Evolutionary conservation across 805 yeast species (phyloP).

Genomic region (Barnettozyma salicaria): DNA sequence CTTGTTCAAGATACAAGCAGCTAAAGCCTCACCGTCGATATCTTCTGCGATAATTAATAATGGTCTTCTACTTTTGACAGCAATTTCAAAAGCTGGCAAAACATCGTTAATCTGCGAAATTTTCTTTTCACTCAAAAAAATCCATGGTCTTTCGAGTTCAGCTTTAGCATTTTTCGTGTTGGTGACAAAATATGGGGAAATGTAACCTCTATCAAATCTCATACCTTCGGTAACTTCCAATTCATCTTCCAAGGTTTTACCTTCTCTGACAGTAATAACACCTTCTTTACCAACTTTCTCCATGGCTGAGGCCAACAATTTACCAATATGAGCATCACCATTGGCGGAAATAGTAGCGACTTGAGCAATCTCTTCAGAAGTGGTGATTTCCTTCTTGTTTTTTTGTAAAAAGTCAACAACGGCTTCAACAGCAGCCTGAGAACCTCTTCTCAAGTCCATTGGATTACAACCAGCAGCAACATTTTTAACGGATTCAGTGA

Average conservation of each 20-base stretch:
- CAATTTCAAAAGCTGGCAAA: slow-evolving; percentile 87
- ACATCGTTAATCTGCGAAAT: slow-evolving; percentile 84
- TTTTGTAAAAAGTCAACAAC: slow-evolving; percentile 80
- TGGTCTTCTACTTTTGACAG: slow-evolving; percentile 93
- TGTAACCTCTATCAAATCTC: slow-evolving; percentile 98
- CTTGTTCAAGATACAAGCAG: slow-evolving; percentile 97
- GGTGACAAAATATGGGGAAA: slow-evolving; percentile 48
- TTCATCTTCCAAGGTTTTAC: slow-evolving; percentile 96
- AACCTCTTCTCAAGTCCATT: slow-evolving; percentile 97
- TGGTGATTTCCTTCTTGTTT: slow-evolving; percentile 94
- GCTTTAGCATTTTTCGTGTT: slow-evolving; percentile 1
- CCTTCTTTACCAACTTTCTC: slow-evolving; percentile 99
- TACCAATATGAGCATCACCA: slow-evolving; percentile 93
- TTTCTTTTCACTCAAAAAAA: slow-evolving; percentile 83
- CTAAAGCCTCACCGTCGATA: slow-evolving; percentile 96
- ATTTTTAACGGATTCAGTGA: slow-evolving; percentile 94
- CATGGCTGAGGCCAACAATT: slow-evolving; percentile 92
- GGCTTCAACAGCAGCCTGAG: slow-evolving; percentile 97
- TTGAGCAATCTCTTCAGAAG: slow-evolving; percentile 94
- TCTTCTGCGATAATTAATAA: slow-evolving; percentile 93
- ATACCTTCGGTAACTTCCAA: slow-evolving; percentile 98
- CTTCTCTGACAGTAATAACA: slow-evolving; percentile 97
- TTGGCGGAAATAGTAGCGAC: slow-evolving; percentile 98
- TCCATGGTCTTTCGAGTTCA: slow-evolving; percentile 57
- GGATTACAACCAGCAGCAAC: slow-evolving; percentile 99